Conservation (phyloP, 257 asterid species). For the Vinca minor region DNA sequence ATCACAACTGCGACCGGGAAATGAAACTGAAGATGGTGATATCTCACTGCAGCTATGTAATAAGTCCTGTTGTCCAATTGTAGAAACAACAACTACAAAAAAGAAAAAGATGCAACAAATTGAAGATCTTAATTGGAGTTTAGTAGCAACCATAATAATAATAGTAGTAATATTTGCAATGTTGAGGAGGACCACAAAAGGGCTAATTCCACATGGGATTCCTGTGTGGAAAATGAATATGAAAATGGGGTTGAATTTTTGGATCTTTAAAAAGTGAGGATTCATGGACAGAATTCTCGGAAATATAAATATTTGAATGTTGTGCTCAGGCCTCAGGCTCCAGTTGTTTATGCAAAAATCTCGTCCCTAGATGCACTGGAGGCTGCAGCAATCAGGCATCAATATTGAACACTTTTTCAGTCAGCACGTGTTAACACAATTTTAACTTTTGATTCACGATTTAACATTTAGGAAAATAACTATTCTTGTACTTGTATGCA, state of each 20-base stretch:
- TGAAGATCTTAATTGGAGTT: slow-evolving; percentile 19
- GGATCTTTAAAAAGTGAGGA: slow-evolving; percentile 39
- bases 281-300: slow-evolving; percentile 48
- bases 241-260: slow-evolving; percentile 22
- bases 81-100: too few species aligned
- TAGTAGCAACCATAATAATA: slow-evolving; percentile 5
- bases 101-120: slow-evolving; percentile 14
- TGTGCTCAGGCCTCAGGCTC: too few species aligned
- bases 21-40: slow-evolving; percentile 16
- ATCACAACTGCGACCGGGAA: slow-evolving; percentile 28
- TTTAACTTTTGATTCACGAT: too few species aligned
- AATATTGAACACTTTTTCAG: too few species aligned
- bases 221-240: slow-evolving; percentile 19
- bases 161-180: not conserved
- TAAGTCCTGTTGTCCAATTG: slow-evolving; percentile 27
- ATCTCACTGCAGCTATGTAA: slow-evolving; percentile 28
- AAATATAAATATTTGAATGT: slow-evolving; percentile 23
- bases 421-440: too few species aligned
- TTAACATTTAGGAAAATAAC: too few species aligned
- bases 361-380: not conserved
- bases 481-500: too few species aligned
- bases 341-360: slow-evolving; percentile 7
- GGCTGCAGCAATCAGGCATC: too few species aligned
- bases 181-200: too few species aligned
- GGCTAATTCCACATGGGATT: slow-evolving; percentile 22